Percentiles rank a stretch among this genome's conserved stretches.
Evolutionary conservation across 2,329 filamentous ascomycete genomes (phyloP).

Genomic region (Allantophomopsis cytisporea): DNA sequence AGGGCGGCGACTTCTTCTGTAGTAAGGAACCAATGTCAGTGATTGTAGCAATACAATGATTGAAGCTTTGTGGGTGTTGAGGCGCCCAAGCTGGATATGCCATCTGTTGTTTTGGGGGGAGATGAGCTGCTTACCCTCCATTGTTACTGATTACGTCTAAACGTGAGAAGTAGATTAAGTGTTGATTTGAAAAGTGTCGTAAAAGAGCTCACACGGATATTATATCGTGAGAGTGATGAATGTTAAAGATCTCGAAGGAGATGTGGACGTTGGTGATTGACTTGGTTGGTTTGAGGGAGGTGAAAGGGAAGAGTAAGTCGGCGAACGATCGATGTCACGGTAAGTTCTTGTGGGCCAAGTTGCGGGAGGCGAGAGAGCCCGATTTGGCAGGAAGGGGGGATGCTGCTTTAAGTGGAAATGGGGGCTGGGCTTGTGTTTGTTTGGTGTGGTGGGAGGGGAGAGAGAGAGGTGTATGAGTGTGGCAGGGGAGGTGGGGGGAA

Average conservation of each 20-base stretch:
- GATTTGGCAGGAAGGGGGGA: background rate
- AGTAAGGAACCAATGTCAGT: constrained; percentile 17
- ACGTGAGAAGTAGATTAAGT: constrained; percentile 7
- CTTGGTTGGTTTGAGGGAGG: constrained; percentile 3
- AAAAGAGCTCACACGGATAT: constrained; percentile 10
- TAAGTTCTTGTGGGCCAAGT: constrained; percentile 3
- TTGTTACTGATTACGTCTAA: constrained; percentile 20
- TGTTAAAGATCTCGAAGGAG: constrained; percentile 14
- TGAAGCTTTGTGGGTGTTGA: constrained; percentile 3
- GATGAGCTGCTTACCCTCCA: constrained; percentile 22
- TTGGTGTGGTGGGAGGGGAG: background rate
- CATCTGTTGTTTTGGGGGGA: no score
- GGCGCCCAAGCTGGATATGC: background rate
- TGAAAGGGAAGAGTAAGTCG: constrained; percentile 6
- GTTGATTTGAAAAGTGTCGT: constrained; percentile 2
- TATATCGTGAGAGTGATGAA: constrained; percentile 3
- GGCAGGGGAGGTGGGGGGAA: no score
- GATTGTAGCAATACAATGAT: constrained; percentile 6
- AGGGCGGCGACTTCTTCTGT: constrained; percentile 99
- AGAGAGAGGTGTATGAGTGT: no score
- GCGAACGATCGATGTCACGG: constrained; percentile 3
- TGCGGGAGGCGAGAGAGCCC: constrained; percentile 2
- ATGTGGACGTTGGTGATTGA: constrained; percentile 12
- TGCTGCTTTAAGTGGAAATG: background rate
- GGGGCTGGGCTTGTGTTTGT: background rate